Conservation (phyloP, 148 eudicot genomes). For the Rhododendron molle region DNA sequence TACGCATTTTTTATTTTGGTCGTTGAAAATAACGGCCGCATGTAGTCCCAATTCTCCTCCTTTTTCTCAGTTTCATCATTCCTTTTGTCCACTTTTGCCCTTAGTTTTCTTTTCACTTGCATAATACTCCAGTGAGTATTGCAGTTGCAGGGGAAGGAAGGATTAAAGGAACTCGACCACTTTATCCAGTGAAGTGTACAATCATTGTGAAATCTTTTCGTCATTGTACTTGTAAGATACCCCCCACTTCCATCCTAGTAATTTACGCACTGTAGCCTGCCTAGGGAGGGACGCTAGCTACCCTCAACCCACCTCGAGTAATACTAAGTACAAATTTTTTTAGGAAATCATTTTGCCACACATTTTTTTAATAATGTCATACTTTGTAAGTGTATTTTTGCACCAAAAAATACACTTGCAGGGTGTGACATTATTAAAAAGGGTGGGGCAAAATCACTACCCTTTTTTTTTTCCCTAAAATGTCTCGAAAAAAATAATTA, state of each 20-base stretch:
- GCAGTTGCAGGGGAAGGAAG: too few relatives aligned
- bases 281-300: neutral
- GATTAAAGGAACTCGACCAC: neutral
- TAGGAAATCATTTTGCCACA: too few relatives aligned
- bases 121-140: neutral
- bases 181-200: neutral
- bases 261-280: constrained; percentile 7
- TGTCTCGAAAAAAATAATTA: too few relatives aligned
- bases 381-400: too few relatives aligned
- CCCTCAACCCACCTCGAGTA: neutral
- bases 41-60: neutral
- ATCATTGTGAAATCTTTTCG: constrained; percentile 9
- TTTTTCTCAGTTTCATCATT: constrained; percentile 13
- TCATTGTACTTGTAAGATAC: neutral
- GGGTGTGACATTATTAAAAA: too few relatives aligned
- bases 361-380: too few relatives aligned
- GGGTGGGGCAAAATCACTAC: too few relatives aligned
- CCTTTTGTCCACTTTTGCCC: neutral
- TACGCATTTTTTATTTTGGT: neutral
- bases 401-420: too few relatives aligned
- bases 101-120: neutral
- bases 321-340: too few relatives aligned
- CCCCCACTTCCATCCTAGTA: neutral
- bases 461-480: too few relatives aligned
- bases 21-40: constrained; percentile 31